Percentiles rank a stretch among this genome's conserved stretches.
phyloP scores from a whole-genome alignment of 768 basidiomycete species.

The Tephrocybe sp. region DNA sequence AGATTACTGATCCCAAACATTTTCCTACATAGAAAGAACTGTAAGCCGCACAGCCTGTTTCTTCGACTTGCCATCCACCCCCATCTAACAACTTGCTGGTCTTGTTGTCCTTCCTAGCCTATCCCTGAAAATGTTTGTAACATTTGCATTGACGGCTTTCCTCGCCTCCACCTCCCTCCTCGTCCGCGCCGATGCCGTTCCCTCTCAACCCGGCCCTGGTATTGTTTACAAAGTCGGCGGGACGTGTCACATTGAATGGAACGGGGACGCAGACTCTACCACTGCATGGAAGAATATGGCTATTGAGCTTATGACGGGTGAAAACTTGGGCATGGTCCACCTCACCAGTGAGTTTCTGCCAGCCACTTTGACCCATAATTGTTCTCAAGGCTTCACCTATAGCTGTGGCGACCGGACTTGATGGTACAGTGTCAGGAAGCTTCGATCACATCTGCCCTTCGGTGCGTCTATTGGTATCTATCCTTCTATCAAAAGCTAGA shows the following conservation, averaged over 20 bases:
- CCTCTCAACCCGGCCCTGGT: conserved; percentile 61
- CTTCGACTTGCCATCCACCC: conserved; percentile 10
- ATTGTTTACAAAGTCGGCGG: conserved; percentile 56
- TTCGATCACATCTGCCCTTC: conserved; percentile 66
- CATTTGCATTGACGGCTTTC: conserved; percentile 36
- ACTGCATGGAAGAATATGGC: conserved; percentile 69
- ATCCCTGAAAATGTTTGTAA: conserved; percentile 35
- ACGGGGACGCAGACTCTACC: conserved; percentile 45
- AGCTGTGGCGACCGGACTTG: conserved; percentile 64
- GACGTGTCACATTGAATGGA: conserved; percentile 60
- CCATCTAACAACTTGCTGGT: conserved; percentile 12
- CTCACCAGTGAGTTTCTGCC: conserved; percentile 53
- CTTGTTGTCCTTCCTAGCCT: conserved; percentile 9
- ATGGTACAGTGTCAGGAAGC: conserved; percentile 56
- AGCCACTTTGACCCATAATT: background rate
- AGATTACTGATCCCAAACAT: background rate
- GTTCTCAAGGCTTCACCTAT: conserved; percentile 3
- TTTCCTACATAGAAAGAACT: background rate
- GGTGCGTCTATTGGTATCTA: conserved; percentile 35
- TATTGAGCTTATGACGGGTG: conserved; percentile 81
- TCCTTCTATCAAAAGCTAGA: background rate
- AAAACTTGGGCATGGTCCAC: conserved; percentile 67
- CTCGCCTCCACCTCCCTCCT: conserved; percentile 35
- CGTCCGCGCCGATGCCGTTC: conserved; percentile 55
- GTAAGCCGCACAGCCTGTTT: conserved; percentile 2